phyloP scores from a whole-genome alignment of 164 flowering plant genomes.

The Echeveria elegans region DNA sequence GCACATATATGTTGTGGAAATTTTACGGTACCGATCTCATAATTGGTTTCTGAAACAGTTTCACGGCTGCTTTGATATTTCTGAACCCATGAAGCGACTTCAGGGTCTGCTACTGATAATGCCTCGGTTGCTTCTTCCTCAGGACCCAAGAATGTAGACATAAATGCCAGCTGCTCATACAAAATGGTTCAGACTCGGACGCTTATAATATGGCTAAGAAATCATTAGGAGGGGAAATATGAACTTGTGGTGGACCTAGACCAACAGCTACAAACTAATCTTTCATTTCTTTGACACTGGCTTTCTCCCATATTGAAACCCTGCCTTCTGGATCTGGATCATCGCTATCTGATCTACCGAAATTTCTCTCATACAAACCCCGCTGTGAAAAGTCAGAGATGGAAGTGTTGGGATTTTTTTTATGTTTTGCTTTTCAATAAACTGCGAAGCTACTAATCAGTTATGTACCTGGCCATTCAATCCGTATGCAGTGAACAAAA shows the following conservation, averaged over 20 bases:
- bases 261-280: slow-evolving; percentile 74
- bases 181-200: too few species aligned
- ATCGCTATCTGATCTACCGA: slow-evolving; percentile 70
- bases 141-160: slow-evolving; percentile 95
- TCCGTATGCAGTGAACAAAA: slow-evolving; percentile 77
- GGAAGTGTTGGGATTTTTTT: neutral
- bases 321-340: slow-evolving; percentile 94
- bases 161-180: too few species aligned
- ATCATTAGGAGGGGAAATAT: too few species aligned
- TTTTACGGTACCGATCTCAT: slow-evolving; percentile 44
- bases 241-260: too few species aligned
- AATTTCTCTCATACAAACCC: slow-evolving; percentile 72
- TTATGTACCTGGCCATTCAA: slow-evolving; percentile 87
- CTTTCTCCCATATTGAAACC: slow-evolving; percentile 75
- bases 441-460: slow-evolving; percentile 1
- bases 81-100: slow-evolving; percentile 82
- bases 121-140: slow-evolving; percentile 75
- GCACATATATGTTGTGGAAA: too few species aligned
- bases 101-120: slow-evolving; percentile 58
- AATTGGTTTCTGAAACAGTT: slow-evolving; percentile 87
- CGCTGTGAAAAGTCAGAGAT: slow-evolving; percentile 35
- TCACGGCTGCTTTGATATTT: slow-evolving; percentile 93
- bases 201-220: too few species aligned
- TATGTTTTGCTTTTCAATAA: too few species aligned
- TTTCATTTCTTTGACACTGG: slow-evolving; percentile 83